phyloP scores from a whole-genome alignment of 2,329 filamentous ascomycete species.

The Ceratocystis variospora region DNA sequence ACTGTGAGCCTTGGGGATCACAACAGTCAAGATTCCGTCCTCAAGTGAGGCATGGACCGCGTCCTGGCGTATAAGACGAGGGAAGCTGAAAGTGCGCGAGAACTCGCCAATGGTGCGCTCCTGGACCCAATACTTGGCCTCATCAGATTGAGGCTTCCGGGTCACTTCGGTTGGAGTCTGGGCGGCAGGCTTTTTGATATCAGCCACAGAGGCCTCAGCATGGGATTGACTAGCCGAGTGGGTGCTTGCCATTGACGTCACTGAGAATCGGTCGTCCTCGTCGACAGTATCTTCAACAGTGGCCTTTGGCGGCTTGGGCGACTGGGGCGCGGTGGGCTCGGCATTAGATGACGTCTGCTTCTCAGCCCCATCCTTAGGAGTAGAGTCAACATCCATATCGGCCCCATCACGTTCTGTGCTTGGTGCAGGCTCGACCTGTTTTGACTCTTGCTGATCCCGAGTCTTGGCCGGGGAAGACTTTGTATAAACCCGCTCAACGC shows the following conservation, averaged over 20 bases:
- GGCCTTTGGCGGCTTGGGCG: constrained; percentile 37
- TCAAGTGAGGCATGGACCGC: constrained; percentile 47
- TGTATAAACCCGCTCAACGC: constrained; percentile 49
- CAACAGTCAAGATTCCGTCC: constrained; percentile 50
- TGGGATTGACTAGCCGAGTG: constrained; percentile 22
- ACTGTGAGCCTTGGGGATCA: constrained; percentile 51
- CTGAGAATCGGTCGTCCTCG: constrained; percentile 22
- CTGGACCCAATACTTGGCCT: constrained; percentile 54
- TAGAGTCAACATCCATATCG: constrained; percentile 29
- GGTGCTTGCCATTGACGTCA: constrained; percentile 21
- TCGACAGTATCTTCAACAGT: constrained; percentile 47
- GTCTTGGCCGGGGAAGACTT: constrained; percentile 24
- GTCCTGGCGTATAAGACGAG: constrained; percentile 47
- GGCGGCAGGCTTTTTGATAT: constrained; percentile 22
- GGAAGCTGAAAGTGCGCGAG: constrained; percentile 55
- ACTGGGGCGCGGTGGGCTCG: constrained; percentile 20
- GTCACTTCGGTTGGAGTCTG: constrained; percentile 33
- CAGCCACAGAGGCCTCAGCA: constrained; percentile 21
- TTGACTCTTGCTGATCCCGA: not conserved
- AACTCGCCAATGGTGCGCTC: constrained; percentile 56
- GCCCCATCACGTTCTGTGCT: constrained; percentile 32
- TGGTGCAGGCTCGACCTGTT: constrained; percentile 24
- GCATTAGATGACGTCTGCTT: not conserved
- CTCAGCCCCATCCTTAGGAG: constrained; percentile 25
- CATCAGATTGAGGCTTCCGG: constrained; percentile 24